Evolutionary conservation across 164 flowering plant species (phyloP), one percentile per base, ranked within the genome.

Genomic region (Nelumbo lutea): DNA sequence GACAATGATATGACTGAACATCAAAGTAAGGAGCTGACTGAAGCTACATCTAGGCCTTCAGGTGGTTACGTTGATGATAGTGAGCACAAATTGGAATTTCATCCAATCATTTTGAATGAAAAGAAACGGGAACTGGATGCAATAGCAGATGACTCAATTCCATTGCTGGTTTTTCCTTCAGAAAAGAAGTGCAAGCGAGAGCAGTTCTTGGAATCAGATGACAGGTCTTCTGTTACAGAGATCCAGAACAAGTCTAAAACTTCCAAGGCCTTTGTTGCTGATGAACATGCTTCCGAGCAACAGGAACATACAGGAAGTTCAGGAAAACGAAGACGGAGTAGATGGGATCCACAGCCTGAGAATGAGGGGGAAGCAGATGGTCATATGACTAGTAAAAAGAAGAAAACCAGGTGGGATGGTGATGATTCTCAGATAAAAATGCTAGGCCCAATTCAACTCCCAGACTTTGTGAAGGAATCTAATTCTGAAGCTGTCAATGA

Each of bases 401-500:
- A 64, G 68, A 83, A 77, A 71, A 75, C 75, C 43, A 76, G 74
- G 66, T 76, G 82, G 83, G 71, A 48, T 55, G 59, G 6, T 65
- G 77, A 72, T 48, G 76, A 58, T 42, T 66, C 77, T 3, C 71
- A 58, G 57, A 42, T 79, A 3, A 83, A 77, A 75, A 69, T 77
- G 68, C 68, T 83, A 61, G 86, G 86, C 42, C 83, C 84, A 27
- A 64, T 83, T 64, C 78, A 83, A 42, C 73, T 81, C 43, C 82
- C 87, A 6, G 71, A 78, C 67, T 76, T 79, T 45, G 57, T 65
- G 60, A 65, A 70, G 46, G 61, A 47, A 14, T 13, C 58, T 51
- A 62, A 38, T 57, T 58, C 2, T 43, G 66, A 58, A 40, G 39
- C 62, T 8, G 61, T 74, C 2, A 9, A 15, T 2, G 78, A 76